Evolutionary conservation across 352 stramenopile genomes (phyloP).

Genomic region (Globisporangium mamillatum): DNA sequence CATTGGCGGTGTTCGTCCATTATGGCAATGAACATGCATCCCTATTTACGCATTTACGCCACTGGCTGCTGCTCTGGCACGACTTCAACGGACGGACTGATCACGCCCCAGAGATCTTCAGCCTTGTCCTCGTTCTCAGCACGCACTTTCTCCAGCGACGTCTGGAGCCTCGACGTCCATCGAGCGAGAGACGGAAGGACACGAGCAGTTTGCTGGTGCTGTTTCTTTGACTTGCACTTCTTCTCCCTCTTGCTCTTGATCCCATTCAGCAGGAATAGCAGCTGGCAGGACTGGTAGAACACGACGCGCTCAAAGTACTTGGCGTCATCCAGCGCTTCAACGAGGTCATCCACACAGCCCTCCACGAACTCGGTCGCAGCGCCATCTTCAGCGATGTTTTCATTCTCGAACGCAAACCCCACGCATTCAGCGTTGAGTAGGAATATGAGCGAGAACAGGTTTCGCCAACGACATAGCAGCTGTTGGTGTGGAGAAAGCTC

Average conservation of each 20-base stretch:
- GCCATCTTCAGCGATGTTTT: slow-evolving; percentile 36
- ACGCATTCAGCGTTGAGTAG: slow-evolving; percentile 61
- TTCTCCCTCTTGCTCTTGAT: slow-evolving; percentile 34
- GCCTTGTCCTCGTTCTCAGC: slow-evolving; percentile 41
- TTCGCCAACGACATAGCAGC: slow-evolving; percentile 60
- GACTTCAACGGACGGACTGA: slow-evolving; percentile 29
- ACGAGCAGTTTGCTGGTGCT: slow-evolving; percentile 18
- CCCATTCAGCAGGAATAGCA: slow-evolving; percentile 44
- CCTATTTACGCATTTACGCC: slow-evolving; percentile 20
- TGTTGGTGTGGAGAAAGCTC: slow-evolving; percentile 34
- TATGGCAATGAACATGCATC: background rate
- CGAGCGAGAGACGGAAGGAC: slow-evolving; percentile 27
- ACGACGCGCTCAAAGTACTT: slow-evolving; percentile 55
- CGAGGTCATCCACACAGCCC: slow-evolving; percentile 42
- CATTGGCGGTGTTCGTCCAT: background rate
- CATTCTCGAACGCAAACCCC: slow-evolving; percentile 56
- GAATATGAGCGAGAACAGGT: slow-evolving; percentile 65
- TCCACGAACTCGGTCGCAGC: slow-evolving; percentile 45
- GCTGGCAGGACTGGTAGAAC: slow-evolving; percentile 63
- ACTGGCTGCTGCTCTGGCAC: slow-evolving; percentile 6
- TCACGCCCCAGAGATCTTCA: slow-evolving; percentile 42
- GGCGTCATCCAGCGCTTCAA: slow-evolving; percentile 45
- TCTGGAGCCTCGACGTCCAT: slow-evolving; percentile 42
- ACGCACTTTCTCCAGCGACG: slow-evolving; percentile 33
- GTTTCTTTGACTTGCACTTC: slow-evolving; percentile 31